Evolutionary conservation across 2,329 filamentous ascomycete species (phyloP).

Genomic region (Dothideomycetidae sp.): DNA sequence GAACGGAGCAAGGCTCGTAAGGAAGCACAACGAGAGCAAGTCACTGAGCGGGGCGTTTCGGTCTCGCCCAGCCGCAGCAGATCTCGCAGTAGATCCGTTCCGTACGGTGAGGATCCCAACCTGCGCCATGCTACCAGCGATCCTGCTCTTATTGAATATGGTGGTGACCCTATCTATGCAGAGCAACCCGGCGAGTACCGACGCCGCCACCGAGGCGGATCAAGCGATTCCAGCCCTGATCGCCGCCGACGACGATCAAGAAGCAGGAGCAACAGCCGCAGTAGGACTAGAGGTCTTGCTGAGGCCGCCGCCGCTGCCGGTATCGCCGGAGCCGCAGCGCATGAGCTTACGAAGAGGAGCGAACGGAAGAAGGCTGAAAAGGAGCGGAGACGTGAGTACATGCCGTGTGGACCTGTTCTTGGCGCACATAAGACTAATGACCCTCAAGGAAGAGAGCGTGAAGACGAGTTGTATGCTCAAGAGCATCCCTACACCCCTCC

Average conservation of each 20-base stretch:
- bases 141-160: slow-evolving; percentile 48
- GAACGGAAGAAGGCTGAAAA: slow-evolving; percentile 42
- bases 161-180: slow-evolving; percentile 46
- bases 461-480: slow-evolving; percentile 16
- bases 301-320: slow-evolving; percentile 44
- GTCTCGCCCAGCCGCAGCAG: slow-evolving; percentile 22
- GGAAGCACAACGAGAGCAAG: slow-evolving; percentile 34
- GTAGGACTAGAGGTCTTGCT: slow-evolving; percentile 37
- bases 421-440: slow-evolving; percentile 2
- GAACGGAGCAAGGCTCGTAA: slow-evolving; percentile 49
- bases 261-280: slow-evolving; percentile 31
- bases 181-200: slow-evolving; percentile 28
- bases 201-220: slow-evolving; percentile 31
- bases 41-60: slow-evolving; percentile 19
- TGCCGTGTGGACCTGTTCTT: neutral
- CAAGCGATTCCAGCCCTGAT: slow-evolving; percentile 27
- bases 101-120: slow-evolving; percentile 26
- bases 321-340: slow-evolving; percentile 40
- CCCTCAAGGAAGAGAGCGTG: slow-evolving; percentile 16
- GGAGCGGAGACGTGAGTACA: slow-evolving; percentile 36
- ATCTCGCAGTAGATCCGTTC: slow-evolving; percentile 30
- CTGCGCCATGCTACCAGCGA: slow-evolving; percentile 31
- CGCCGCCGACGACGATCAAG: slow-evolving; percentile 21
- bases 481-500: slow-evolving; percentile 22
- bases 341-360: slow-evolving; percentile 42